Conservation (phyloP, 2,329 filamentous ascomycete species). For the Neopestalotiopsis rosae region DNA sequence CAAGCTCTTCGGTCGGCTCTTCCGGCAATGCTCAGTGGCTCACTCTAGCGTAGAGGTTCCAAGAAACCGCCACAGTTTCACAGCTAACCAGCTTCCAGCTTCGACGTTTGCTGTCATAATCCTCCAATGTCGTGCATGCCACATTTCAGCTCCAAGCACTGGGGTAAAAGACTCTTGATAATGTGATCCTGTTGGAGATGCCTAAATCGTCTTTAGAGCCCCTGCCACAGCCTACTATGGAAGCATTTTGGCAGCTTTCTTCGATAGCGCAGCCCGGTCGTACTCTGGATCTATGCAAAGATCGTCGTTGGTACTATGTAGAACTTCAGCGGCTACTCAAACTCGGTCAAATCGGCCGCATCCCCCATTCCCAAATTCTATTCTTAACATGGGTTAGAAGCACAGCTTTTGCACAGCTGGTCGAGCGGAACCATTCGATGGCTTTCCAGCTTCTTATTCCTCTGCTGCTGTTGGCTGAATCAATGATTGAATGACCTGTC, state of each 20-base stretch:
- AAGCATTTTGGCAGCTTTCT: neutral
- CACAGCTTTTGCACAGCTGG: neutral
- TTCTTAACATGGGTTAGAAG: neutral
- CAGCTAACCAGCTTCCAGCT: neutral
- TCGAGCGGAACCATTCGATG: too few relatives aligned
- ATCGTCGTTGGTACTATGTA: neutral
- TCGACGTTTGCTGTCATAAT: neutral
- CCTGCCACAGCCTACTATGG: too few relatives aligned
- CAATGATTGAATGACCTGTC: neutral
- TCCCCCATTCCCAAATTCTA: conserved; percentile 1
- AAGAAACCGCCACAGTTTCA: neutral
- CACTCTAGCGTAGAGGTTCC: neutral
- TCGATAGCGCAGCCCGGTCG: neutral
- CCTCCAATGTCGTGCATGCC: neutral
- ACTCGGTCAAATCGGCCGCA: neutral
- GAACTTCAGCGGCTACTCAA: neutral
- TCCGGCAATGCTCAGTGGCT: neutral
- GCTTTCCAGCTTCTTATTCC: neutral
- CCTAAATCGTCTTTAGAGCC: too few relatives aligned
- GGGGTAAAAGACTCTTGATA: neutral
- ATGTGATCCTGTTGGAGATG: too few relatives aligned
- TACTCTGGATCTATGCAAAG: neutral
- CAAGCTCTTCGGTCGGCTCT: neutral
- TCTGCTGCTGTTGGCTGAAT: neutral
- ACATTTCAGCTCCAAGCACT: neutral